These are phyloP conservation scores for Monosporascus sp. DNA, from an alignment of 2,329 filamentous ascomycete species.

Conservation along the genomic window DNA sequence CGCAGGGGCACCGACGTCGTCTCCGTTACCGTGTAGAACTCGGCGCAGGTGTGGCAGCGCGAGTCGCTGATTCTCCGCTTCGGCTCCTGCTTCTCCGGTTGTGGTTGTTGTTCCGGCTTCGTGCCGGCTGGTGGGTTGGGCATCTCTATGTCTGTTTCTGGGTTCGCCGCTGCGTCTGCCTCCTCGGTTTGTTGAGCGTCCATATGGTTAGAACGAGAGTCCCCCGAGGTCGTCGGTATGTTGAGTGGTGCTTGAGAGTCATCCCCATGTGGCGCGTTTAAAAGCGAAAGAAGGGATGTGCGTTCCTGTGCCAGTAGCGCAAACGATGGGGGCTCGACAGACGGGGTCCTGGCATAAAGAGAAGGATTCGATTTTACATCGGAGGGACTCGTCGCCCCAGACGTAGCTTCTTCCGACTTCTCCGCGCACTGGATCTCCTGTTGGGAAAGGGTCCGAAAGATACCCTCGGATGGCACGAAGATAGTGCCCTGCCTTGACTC, in stretches of 20 bases:
- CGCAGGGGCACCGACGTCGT: slow-evolving; percentile 49
- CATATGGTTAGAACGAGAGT: slow-evolving; percentile 5
- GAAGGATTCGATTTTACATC: slow-evolving; percentile 27
- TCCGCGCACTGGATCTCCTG: slow-evolving; percentile 36
- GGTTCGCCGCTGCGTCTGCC: not conserved
- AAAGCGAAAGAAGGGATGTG: slow-evolving; percentile 55
- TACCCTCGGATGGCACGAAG: slow-evolving; percentile 57
- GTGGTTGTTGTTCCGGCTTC: slow-evolving; percentile 5
- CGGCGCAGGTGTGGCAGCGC: slow-evolving; percentile 41
- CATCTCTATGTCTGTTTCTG: slow-evolving; percentile 1
- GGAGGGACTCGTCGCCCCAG: not conserved
- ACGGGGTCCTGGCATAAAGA: slow-evolving; percentile 53
- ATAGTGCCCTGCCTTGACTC: slow-evolving; percentile 46
- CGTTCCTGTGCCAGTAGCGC: slow-evolving; percentile 48
- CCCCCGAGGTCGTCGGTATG: slow-evolving; percentile 37
- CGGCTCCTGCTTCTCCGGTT: not conserved
- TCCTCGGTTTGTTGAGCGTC: slow-evolving; percentile 2
- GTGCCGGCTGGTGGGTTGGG: slow-evolving; percentile 8
- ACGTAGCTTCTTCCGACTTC: slow-evolving; percentile 27
- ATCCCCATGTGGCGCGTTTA: slow-evolving; percentile 47
- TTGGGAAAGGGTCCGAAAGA: slow-evolving; percentile 56
- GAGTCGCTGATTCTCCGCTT: slow-evolving; percentile 3
- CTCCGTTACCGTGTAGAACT: slow-evolving; percentile 42
- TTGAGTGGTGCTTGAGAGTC: slow-evolving; percentile 30
- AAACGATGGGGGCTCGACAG: slow-evolving; percentile 56